Conservation (phyloP, 148 eudicot species). For the Fagopyrum esculentum region DNA sequence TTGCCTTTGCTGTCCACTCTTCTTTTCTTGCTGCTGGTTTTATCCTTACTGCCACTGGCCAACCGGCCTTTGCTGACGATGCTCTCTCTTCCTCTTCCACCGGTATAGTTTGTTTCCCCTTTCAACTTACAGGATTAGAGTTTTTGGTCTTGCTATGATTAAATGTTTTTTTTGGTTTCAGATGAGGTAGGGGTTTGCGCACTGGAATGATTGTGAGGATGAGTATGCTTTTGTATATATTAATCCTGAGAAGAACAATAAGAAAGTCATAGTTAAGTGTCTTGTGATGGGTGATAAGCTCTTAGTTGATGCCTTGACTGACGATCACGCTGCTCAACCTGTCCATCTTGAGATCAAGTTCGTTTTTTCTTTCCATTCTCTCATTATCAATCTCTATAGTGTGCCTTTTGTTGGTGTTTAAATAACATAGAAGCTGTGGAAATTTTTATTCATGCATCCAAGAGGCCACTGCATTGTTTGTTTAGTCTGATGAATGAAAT, state of each 20-base stretch:
- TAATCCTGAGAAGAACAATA: slow-evolving; percentile 44
- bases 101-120: slow-evolving; percentile 26
- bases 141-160: not conserved
- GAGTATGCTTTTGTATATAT: slow-evolving; percentile 71
- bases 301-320: slow-evolving; percentile 60
- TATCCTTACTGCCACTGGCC: slow-evolving; percentile 55
- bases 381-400: not conserved
- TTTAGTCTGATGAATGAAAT: no score
- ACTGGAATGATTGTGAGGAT: slow-evolving; percentile 65
- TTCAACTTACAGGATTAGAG: not conserved
- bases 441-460: not conserved
- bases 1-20: slow-evolving; percentile 64
- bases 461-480: not conserved
- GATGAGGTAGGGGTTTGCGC: slow-evolving; percentile 82
- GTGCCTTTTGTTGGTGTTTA: not conserved
- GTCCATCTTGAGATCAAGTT: slow-evolving; percentile 66
- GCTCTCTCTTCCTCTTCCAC: slow-evolving; percentile 40
- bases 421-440: not conserved
- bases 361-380: not conserved
- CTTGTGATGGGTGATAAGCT: slow-evolving; percentile 62
- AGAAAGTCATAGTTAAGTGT: slow-evolving; percentile 75
- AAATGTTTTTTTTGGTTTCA: slow-evolving; percentile 15
- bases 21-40: slow-evolving; percentile 57
- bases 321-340: slow-evolving; percentile 44
- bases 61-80: slow-evolving; percentile 48